Evolutionary conservation across 345 rosid species (phyloP), one percentile per base, ranked within the genome.

Genomic region (Populus ilicifolia): DNA sequence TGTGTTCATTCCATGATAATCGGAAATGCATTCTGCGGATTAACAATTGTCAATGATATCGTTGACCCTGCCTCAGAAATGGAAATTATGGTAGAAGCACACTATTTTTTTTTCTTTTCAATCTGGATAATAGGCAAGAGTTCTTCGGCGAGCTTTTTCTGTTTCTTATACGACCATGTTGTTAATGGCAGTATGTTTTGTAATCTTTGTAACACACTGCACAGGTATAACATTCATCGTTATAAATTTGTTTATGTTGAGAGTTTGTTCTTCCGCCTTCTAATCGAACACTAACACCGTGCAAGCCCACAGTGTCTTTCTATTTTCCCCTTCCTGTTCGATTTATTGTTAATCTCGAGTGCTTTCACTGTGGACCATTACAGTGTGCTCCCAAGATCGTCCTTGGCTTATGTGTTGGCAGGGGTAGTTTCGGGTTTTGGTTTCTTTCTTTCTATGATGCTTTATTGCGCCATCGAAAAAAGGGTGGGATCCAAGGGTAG

Each of bases 221-320:
- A 76, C 79, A 76, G 27, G 17, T 20, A 20, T 68, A 68, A 54
- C 72, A 68, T 68, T 13, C 62, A 59, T 18, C 43, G 56, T 68
- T 38, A 18, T 76, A 14, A 75, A 67, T 67, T 20, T 23, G 29
- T 13, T 16, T 13, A 63, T 27, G 3, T 29, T 63, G 3, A 9
- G 63, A n/a, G 63, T n/a, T n/a, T 56, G 27, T 21, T 21, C 10
- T 23, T 2, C 2, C 30, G 30, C 30, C 30, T 29, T 29, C 2
- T 29, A 29, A 29, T 2, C 30, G 2, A 29, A 29, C 30, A 29
- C 30, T 29, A 29, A 1, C 30, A 2, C 30, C 2, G 30, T 29
- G 30, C 30, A 29, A 29, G 30, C 0, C 30, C 30, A 2, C 30
- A 29, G 30, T 29, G 30, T 29, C 2, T 29, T 29, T 2, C 30